Conservation (phyloP, 805 yeast species). For the Schwanniomyces polymorphus region DNA sequence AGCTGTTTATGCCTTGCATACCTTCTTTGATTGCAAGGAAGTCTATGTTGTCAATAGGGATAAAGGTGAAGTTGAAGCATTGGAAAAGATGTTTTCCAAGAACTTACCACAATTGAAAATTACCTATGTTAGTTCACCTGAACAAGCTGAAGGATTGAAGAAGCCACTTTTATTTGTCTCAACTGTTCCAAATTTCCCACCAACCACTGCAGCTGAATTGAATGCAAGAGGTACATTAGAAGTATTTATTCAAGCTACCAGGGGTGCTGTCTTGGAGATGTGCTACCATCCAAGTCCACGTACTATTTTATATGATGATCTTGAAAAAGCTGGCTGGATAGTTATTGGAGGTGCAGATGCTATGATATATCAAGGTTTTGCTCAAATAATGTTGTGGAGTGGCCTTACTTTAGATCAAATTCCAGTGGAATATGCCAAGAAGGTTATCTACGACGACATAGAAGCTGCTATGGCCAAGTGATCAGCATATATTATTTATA, state of each 20-base stretch:
- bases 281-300: constrained; percentile 30
- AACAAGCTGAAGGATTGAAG: constrained; percentile 17
- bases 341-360: constrained; percentile 31
- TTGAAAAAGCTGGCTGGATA: constrained; percentile 23
- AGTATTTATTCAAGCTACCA: constrained; percentile 18
- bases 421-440: constrained; percentile 17
- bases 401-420: constrained; percentile 23
- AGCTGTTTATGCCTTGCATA: constrained; percentile 27
- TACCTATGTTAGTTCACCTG: constrained; percentile 20
- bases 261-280: constrained; percentile 32
- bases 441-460: background rate
- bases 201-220: constrained; percentile 20
- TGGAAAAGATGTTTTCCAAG: constrained; percentile 15
- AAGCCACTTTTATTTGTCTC: constrained; percentile 23
- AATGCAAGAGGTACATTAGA: constrained; percentile 23
- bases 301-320: constrained; percentile 24
- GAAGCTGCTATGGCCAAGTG: background rate
- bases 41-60: constrained; percentile 30
- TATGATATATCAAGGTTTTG: constrained; percentile 33
- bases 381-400: constrained; percentile 32
- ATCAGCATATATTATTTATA: background rate
- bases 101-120: constrained; percentile 24
- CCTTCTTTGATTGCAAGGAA: constrained; percentile 22
- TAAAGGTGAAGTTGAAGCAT: constrained; percentile 21
- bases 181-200: constrained; percentile 29